Conservation (phyloP, 257 asterid species). For the Fraxinus quadrangulata region DNA sequence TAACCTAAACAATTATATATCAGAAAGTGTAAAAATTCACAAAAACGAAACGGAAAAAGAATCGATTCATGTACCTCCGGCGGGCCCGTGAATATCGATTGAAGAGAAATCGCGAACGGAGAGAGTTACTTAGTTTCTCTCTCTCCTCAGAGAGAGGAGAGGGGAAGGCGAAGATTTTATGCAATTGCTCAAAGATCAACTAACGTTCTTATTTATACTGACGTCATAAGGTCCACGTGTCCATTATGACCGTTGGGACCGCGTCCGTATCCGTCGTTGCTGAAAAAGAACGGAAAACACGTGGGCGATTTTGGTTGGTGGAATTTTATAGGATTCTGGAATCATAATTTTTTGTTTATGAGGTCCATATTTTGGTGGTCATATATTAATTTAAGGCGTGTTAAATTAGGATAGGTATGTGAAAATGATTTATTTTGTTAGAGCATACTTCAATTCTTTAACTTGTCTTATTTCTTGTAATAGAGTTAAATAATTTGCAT, state of each 20-base stretch:
- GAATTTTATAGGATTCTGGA: not conserved
- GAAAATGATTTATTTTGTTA: not conserved
- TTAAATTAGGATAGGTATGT: not conserved
- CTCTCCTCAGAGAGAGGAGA: not conserved
- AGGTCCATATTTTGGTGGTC: not conserved
- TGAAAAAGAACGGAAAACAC: not conserved
- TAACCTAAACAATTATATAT: not conserved
- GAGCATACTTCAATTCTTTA: not conserved
- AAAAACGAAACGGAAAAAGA: slow-evolving; percentile 2
- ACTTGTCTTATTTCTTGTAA: not conserved
- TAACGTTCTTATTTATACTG: not conserved
- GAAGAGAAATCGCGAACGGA: not conserved
- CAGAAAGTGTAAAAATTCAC: not conserved
- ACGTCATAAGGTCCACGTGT: not conserved
- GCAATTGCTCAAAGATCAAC: not conserved
- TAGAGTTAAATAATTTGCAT: too few relatives aligned
- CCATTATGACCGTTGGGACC: not conserved
- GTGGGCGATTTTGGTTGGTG: not conserved
- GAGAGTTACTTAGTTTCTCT: not conserved
- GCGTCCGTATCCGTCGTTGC: not conserved
- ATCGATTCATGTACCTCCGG: not conserved
- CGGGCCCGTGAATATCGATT: not conserved
- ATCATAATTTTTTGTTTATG: not conserved
- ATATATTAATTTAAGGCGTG: not conserved
- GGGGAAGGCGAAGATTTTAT: not conserved